phyloP scores from a whole-genome alignment of 106 monocot genomes.

The Dendrobium nobile region DNA sequence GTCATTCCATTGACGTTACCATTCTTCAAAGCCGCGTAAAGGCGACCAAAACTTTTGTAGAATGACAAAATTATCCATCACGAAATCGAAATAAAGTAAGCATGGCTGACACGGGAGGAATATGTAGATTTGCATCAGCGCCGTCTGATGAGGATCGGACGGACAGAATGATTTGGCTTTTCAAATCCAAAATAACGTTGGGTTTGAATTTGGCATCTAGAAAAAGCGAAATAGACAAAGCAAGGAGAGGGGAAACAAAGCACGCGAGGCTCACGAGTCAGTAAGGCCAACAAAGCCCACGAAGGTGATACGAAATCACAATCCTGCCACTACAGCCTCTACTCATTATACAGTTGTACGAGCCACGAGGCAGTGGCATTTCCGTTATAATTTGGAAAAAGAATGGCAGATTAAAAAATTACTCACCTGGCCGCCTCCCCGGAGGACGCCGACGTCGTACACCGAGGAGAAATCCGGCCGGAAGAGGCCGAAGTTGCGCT shows the following conservation, averaged over 20 bases:
- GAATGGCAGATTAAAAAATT: background rate
- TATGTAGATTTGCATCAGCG: background rate
- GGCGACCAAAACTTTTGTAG: background rate
- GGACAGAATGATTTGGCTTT: background rate
- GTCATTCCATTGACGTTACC: background rate
- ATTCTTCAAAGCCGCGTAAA: background rate
- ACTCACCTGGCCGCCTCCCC: conserved; percentile 8
- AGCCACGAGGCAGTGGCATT: background rate
- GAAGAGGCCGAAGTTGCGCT: conserved; percentile 68
- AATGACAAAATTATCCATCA: background rate
- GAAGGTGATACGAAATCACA: background rate
- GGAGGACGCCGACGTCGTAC: conserved; percentile 56
- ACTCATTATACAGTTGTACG: too few relatives aligned
- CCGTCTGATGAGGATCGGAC: conserved; percentile 6
- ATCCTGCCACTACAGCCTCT: background rate
- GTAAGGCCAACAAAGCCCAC: background rate
- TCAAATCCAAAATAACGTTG: background rate
- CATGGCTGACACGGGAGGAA: background rate
- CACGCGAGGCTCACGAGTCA: background rate
- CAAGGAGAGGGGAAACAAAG: background rate
- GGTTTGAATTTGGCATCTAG: background rate
- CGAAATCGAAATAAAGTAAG: background rate
- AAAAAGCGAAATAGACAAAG: background rate
- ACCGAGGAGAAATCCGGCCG: conserved; percentile 39
- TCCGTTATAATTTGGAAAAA: background rate